phyloP scores from a whole-genome alignment of 2,329 filamentous ascomycete species.

The Pseudocercospora ulei region DNA sequence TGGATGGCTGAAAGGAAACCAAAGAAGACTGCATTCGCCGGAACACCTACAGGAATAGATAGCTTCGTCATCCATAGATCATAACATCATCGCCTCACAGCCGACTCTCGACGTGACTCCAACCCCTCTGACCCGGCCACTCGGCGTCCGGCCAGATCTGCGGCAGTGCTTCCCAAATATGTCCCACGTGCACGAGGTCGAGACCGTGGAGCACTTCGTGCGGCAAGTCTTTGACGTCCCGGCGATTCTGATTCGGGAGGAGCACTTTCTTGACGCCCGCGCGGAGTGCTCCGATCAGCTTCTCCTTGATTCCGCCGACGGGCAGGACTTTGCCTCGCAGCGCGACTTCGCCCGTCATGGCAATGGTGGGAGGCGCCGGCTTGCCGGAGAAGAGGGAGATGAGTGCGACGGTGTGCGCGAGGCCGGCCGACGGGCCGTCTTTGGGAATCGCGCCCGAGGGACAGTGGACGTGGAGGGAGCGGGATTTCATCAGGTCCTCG shows the following conservation, averaged over 20 bases:
- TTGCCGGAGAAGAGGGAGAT: slow-evolving; percentile 83
- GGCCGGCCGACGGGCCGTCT: slow-evolving; percentile 72
- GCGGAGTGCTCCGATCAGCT: slow-evolving; percentile 84
- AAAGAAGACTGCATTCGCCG: no score
- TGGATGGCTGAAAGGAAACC: no score
- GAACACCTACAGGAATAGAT: no score
- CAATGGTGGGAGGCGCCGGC: slow-evolving; percentile 78
- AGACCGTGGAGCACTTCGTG: slow-evolving; percentile 78
- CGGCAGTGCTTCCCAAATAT: slow-evolving; percentile 89
- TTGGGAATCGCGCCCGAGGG: slow-evolving; percentile 92
- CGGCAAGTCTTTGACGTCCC: slow-evolving; percentile 84
- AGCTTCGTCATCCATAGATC: no score
- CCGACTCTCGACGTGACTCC: slow-evolving; percentile 62
- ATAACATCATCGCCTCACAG: slow-evolving; percentile 47
- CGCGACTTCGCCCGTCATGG: slow-evolving; percentile 79
- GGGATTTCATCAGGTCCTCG: slow-evolving; percentile 91
- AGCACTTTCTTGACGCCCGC: slow-evolving; percentile 92
- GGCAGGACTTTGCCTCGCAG: slow-evolving; percentile 83
- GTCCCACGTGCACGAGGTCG: slow-evolving; percentile 77
- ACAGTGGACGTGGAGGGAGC: slow-evolving; percentile 92
- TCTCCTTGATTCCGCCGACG: slow-evolving; percentile 97
- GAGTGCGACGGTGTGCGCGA: slow-evolving; percentile 86
- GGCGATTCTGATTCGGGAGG: slow-evolving; percentile 76
- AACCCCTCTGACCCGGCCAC: slow-evolving; percentile 66
- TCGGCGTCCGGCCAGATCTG: slow-evolving; percentile 83